These are phyloP conservation scores for Colletotrichum sp. DNA, from an alignment of 2,329 filamentous ascomycete genomes.

Conservation along the genomic window DNA sequence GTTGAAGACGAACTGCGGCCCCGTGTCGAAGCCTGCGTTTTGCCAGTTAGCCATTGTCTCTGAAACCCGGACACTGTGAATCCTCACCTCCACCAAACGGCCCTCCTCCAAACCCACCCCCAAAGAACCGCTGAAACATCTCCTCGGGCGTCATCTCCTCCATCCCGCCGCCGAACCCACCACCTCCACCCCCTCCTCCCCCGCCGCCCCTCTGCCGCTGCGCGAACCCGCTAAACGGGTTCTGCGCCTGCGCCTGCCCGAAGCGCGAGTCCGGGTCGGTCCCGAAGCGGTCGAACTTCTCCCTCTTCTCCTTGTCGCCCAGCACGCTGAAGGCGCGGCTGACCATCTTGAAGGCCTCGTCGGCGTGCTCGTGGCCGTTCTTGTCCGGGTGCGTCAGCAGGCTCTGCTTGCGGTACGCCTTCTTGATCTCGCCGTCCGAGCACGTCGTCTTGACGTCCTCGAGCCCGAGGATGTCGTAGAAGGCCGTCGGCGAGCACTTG, in stretches of 20 bases:
- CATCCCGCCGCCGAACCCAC: slow-evolving; percentile 72
- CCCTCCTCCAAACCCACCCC: slow-evolving; percentile 69
- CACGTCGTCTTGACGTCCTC: slow-evolving; percentile 67
- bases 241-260: slow-evolving; percentile 64
- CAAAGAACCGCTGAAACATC: slow-evolving; percentile 97
- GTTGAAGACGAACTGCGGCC: slow-evolving; percentile 94
- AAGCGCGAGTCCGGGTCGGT: slow-evolving; percentile 93
- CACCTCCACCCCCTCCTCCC: slow-evolving; percentile 43
- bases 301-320: slow-evolving; percentile 91
- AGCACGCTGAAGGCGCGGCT: slow-evolving; percentile 91
- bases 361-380: slow-evolving; percentile 93
- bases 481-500: slow-evolving; percentile 82
- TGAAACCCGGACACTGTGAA: neutral
- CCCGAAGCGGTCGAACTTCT: slow-evolving; percentile 86
- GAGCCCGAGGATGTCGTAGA: slow-evolving; percentile 92
- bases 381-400: slow-evolving; percentile 98
- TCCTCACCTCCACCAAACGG: slow-evolving; percentile 48
- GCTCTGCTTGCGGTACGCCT: slow-evolving; percentile 94
- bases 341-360: slow-evolving; percentile 99
- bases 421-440: slow-evolving; percentile 89
- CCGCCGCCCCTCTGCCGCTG: slow-evolving; percentile 44
- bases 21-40: slow-evolving; percentile 68
- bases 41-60: neutral
- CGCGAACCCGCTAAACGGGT: slow-evolving; percentile 69
- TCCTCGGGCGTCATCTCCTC: slow-evolving; percentile 97